These are phyloP conservation scores for Allomyces javanicus DNA, from an alignment of 192 early-diverging fungal genomes.

Conservation along the genomic window DNA sequence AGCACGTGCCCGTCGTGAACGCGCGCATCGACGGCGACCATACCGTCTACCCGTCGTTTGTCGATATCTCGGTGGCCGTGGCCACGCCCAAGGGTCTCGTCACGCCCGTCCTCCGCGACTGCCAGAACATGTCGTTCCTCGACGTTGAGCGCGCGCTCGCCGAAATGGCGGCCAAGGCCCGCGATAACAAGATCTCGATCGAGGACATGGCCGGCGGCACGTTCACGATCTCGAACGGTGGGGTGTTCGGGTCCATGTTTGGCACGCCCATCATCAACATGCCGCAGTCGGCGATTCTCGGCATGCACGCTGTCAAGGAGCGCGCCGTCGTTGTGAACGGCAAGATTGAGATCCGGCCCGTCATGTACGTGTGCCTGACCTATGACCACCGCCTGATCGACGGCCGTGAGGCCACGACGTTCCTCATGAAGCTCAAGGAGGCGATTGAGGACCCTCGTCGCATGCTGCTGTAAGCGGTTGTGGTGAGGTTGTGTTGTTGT, in stretches of 20 bases:
- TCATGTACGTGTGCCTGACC: conserved; percentile 97
- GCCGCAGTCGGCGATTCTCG: conserved; percentile 90
- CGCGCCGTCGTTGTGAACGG: conserved; percentile 85
- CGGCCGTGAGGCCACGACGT: conserved; percentile 94
- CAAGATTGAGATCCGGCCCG: conserved; percentile 69
- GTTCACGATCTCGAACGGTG: conserved; percentile 98
- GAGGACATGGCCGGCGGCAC: conserved; percentile 97
- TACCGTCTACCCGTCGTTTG: conserved; percentile 82
- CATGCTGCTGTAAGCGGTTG: conserved; percentile 37
- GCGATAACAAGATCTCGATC: conserved; percentile 85
- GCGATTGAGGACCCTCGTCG: conserved; percentile 86
- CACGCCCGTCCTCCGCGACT: conserved; percentile 87
- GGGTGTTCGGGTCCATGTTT: conserved; percentile 89
- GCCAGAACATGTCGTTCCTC: conserved; percentile 63
- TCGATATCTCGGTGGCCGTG: conserved; percentile 88
- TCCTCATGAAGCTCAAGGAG: conserved; percentile 95
- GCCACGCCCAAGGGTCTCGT: conserved; percentile 98
- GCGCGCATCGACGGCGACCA: conserved; percentile 83
- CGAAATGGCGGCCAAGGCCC: conserved; percentile 69
- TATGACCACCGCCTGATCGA: conserved; percentile 99
- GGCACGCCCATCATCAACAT: conserved; percentile 98
- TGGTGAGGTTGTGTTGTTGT: no score
- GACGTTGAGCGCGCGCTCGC: conserved; percentile 83
- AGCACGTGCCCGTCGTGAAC: conserved; percentile 84
- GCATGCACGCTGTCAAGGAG: conserved; percentile 98